These are phyloP conservation scores for Zasmidium cellare DNA, from an alignment of 2,329 filamentous ascomycete genomes.

Conservation along the genomic window DNA sequence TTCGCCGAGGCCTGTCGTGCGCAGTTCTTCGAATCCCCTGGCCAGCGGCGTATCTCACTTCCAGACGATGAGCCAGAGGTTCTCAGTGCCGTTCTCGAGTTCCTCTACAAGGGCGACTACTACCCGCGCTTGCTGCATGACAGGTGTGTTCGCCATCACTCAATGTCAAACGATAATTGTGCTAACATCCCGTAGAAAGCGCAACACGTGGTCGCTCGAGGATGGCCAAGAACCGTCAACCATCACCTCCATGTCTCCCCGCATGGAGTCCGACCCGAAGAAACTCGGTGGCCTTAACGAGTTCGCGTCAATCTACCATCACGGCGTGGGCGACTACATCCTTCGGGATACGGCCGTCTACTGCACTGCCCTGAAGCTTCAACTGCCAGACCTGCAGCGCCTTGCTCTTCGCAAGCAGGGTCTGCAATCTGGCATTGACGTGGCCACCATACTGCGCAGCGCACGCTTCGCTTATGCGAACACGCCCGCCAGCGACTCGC, in stretches of 20 bases:
- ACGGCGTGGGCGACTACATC: conserved; percentile 71
- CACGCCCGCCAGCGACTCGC: conserved; percentile 89
- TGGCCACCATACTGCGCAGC: conserved; percentile 85
- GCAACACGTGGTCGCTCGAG: conserved; percentile 88
- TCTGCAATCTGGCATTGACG: conserved; percentile 87
- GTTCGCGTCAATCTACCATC: conserved; percentile 71
- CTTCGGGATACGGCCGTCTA: conserved; percentile 93
- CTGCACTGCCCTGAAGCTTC: conserved; percentile 87
- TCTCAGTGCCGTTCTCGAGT: conserved; percentile 92
- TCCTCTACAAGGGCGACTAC: conserved; percentile 96
- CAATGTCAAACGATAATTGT: background rate
- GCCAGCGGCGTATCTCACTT: conserved; percentile 74
- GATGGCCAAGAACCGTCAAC: conserved; percentile 48
- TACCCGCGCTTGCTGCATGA: conserved; percentile 85
- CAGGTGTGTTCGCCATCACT: conserved; percentile 38
- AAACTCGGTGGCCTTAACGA: conserved; percentile 59
- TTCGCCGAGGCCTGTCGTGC: conserved; percentile 63
- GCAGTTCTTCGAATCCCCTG: conserved; percentile 66
- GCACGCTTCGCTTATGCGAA: conserved; percentile 94
- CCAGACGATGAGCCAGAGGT: conserved; percentile 83
- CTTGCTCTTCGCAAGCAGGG: conserved; percentile 93
- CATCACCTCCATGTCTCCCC: conserved; percentile 50
- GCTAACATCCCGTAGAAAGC: conserved; percentile 53
- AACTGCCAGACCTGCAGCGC: conserved; percentile 87
- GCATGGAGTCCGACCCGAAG: conserved; percentile 45